Evolutionary conservation across 805 yeast species (phyloP).

Genomic region (Yarrowia keelungensis): DNA sequence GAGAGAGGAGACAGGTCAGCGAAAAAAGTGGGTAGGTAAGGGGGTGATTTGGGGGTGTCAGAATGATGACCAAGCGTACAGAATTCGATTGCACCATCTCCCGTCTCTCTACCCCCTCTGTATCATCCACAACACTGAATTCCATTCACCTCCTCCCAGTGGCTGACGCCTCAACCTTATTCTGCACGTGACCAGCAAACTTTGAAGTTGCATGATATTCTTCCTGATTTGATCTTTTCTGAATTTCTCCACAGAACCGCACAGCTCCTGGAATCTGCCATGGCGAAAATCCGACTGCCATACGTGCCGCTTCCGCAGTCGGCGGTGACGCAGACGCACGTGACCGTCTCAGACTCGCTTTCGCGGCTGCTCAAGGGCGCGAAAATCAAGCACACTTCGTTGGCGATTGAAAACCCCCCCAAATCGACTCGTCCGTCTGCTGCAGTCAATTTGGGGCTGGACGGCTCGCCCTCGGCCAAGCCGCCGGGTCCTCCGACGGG

Average conservation of each 20-base stretch:
- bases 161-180: constrained; percentile 18
- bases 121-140: too few species aligned
- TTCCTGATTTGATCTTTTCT: background rate
- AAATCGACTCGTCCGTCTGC: background rate
- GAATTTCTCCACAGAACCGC: background rate
- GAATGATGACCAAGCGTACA: too few species aligned
- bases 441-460: constrained; percentile 7
- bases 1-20: too few species aligned
- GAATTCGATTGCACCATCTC: too few species aligned
- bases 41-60: too few species aligned
- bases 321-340: constrained; percentile 15
- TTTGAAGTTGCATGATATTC: constrained; percentile 26
- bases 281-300: constrained; percentile 35
- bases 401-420: background rate
- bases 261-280: background rate
- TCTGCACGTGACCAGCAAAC: constrained; percentile 26
- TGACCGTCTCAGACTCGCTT: constrained; percentile 16
- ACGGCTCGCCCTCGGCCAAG: constrained; percentile 4
- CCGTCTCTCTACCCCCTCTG: too few species aligned
- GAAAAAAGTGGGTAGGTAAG: too few species aligned
- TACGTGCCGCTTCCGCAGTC: constrained; percentile 34
- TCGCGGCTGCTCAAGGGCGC: constrained; percentile 18
- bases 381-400: background rate
- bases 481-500: constrained; percentile 15
- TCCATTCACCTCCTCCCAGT: background rate